Evolutionary conservation across 768 basidiomycete species (phyloP).

Genomic region (Leccinum variicolor): DNA sequence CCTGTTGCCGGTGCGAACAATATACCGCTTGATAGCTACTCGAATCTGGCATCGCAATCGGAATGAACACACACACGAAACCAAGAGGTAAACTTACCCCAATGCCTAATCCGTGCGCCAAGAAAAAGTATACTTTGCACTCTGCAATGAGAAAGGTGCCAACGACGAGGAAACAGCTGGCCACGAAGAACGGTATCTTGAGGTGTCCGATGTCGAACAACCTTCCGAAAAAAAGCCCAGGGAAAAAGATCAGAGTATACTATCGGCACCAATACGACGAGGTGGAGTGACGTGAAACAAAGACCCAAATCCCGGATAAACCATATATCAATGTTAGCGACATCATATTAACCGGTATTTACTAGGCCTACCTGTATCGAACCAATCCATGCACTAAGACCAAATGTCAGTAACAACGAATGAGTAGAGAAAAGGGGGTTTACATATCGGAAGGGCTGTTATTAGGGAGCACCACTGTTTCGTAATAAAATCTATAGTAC

Average conservation of each 20-base stretch:
- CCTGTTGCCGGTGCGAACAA: slow-evolving; percentile 61
- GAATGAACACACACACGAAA: not conserved
- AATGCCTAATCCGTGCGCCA: slow-evolving; percentile 65
- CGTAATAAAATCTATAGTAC: no score
- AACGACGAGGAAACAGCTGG: slow-evolving; percentile 48
- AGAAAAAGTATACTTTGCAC: slow-evolving; percentile 64
- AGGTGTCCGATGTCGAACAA: slow-evolving; percentile 74
- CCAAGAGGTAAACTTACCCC: slow-evolving; percentile 45
- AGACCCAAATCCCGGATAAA: not conserved
- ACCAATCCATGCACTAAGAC: slow-evolving; percentile 71
- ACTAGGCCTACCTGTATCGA: slow-evolving; percentile 60
- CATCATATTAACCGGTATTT: not conserved
- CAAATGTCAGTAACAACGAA: not conserved
- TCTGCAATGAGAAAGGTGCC: slow-evolving; percentile 62
- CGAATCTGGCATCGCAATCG: not conserved
- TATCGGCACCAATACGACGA: no score
- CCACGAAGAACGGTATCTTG: slow-evolving; percentile 44
- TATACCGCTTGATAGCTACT: slow-evolving; percentile 44
- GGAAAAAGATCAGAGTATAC: no score
- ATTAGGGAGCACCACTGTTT: no score
- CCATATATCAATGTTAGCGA: not conserved
- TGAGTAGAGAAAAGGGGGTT: no score
- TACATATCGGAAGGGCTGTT: no score
- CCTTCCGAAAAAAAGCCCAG: slow-evolving; percentile 60
- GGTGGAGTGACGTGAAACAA: not conserved